These are phyloP conservation scores for Panicum virgatum DNA, from an alignment of 202 grass and related monocot genomes.

Conservation along the genomic window DNA sequence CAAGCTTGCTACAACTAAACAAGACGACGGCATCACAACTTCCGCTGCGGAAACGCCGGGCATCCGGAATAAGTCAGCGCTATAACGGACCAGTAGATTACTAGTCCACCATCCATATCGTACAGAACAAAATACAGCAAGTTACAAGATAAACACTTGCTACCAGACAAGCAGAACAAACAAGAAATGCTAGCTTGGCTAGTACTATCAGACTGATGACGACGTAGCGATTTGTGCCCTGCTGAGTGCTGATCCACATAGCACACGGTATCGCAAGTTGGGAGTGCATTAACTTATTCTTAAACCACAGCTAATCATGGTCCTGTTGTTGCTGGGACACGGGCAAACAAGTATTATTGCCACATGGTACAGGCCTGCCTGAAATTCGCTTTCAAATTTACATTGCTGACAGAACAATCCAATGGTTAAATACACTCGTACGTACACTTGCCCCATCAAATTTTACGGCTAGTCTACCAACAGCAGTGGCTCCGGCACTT, in stretches of 20 bases:
- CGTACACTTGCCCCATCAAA: background rate
- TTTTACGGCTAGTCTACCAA: background rate
- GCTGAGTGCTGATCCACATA: no score
- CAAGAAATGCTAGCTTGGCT: background rate
- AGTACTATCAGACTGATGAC: background rate
- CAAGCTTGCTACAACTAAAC: background rate
- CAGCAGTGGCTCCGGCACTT: background rate
- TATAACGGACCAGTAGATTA: background rate
- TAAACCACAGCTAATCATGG: slow-evolving; percentile 29
- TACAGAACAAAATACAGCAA: slow-evolving; percentile 18
- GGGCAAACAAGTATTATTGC: slow-evolving; percentile 14
- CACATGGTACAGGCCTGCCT: slow-evolving; percentile 20
- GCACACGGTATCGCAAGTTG: background rate
- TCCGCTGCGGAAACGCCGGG: background rate
- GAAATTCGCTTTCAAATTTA: background rate
- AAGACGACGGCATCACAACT: background rate
- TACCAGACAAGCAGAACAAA: background rate
- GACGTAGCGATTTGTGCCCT: background rate
- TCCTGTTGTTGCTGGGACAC: slow-evolving; percentile 15
- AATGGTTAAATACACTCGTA: background rate
- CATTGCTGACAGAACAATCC: slow-evolving; percentile 6
- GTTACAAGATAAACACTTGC: background rate
- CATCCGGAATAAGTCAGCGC: background rate
- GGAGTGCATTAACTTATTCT: slow-evolving; percentile 24
- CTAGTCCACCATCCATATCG: background rate